These are phyloP conservation scores for Cadophora luteo-olivacea DNA, from an alignment of 2,329 filamentous ascomycete genomes.

Conservation along the genomic window DNA sequence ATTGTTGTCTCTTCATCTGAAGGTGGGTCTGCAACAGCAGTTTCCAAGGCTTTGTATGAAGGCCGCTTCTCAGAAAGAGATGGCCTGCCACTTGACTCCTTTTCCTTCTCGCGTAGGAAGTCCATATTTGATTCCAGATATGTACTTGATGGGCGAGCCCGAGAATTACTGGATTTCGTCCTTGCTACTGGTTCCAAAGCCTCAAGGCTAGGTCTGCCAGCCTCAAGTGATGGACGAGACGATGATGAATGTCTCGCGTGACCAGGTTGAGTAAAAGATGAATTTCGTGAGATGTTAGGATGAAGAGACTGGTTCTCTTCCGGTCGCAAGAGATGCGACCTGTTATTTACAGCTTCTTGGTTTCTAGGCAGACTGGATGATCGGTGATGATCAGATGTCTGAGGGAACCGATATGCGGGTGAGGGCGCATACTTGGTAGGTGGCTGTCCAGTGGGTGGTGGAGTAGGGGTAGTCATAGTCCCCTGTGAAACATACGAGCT, in stretches of 20 bases:
- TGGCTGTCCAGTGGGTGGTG: constrained; percentile 43
- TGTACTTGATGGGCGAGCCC: constrained; percentile 79
- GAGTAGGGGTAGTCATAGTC: constrained; percentile 76
- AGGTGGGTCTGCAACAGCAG: constrained; percentile 47
- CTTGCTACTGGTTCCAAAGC: constrained; percentile 64
- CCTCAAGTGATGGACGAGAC: constrained; percentile 74
- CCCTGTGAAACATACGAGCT: constrained; percentile 66
- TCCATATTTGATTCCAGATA: constrained; percentile 85
- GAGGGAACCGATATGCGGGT: constrained; percentile 39
- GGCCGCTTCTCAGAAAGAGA: constrained; percentile 44
- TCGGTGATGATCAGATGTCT: constrained; percentile 52
- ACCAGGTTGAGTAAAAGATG: constrained; percentile 46
- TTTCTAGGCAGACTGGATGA: constrained; percentile 54
- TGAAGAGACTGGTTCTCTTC: constrained; percentile 36
- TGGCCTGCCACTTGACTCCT: constrained; percentile 58
- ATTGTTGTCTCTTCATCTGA: constrained; percentile 65
- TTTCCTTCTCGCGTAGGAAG: constrained; percentile 80
- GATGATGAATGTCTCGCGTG: constrained; percentile 55
- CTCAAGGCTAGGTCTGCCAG: constrained; percentile 69
- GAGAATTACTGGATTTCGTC: constrained; percentile 69
- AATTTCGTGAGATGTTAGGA: constrained; percentile 32
- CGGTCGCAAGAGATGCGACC: constrained; percentile 32
- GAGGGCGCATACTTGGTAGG: constrained; percentile 37
- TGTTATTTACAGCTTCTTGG: constrained; percentile 32
- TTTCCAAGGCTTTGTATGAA: constrained; percentile 37